Conservation (phyloP, 768 basidiomycete genomes). For the Mycena chlorophos region DNA sequence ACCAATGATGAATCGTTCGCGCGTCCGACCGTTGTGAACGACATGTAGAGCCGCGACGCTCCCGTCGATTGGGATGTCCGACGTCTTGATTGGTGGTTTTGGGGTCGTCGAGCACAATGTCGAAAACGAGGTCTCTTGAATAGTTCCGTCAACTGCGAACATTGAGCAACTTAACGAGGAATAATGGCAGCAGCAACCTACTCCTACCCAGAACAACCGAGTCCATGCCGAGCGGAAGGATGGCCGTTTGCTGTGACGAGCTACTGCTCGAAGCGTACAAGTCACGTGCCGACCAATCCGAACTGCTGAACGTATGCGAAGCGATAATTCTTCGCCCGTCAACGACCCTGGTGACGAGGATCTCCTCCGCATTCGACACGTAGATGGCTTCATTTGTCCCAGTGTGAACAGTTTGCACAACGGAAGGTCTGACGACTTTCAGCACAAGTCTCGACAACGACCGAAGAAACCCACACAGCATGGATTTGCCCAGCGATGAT, state of each 20-base stretch:
- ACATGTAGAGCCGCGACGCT: constrained; percentile 51
- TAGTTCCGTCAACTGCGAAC: constrained; percentile 50
- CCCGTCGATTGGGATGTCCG: constrained; percentile 49
- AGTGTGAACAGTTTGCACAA: constrained; percentile 22
- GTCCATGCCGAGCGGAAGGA: constrained; percentile 59
- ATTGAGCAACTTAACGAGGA: constrained; percentile 23
- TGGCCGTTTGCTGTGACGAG: constrained; percentile 34
- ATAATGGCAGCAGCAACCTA: constrained; percentile 33
- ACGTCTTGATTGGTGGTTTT: constrained; percentile 36
- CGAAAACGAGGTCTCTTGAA: constrained; percentile 49
- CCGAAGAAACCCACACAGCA: constrained; percentile 11
- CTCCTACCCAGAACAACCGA: constrained; percentile 64
- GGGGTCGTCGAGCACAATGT: constrained; percentile 34
- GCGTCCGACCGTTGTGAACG: constrained; percentile 57
- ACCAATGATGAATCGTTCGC: constrained; percentile 65
- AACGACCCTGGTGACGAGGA: constrained; percentile 21
- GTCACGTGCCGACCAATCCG: background rate
- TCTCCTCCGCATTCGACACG: constrained; percentile 24
- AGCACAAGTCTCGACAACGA: background rate
- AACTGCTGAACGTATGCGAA: constrained; percentile 4
- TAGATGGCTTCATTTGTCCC: constrained; percentile 27
- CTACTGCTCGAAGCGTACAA: constrained; percentile 9
- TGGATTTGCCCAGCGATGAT: background rate
- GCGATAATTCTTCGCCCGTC: constrained; percentile 20
- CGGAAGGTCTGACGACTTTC: constrained; percentile 13